Percentiles rank a stretch among this genome's conserved stretches.
Evolutionary conservation across 495 filamentous ascomycete genomes (phyloP).

Genomic region (Hyaloscypha bicolor): DNA sequence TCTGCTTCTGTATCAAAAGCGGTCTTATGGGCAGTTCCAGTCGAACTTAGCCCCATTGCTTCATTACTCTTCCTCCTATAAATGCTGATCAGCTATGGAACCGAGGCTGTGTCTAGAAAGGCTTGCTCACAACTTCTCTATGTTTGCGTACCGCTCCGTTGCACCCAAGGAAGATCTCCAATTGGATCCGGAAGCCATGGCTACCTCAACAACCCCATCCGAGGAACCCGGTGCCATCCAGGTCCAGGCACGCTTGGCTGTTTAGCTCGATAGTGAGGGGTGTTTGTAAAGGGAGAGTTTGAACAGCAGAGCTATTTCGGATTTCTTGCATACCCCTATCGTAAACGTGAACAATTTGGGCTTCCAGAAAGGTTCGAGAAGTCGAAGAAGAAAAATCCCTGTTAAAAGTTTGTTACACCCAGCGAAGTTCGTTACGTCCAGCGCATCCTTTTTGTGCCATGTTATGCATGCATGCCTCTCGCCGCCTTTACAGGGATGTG

Average conservation of each 20-base stretch:
- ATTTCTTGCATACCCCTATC: not conserved
- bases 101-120: not conserved
- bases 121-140: conserved; percentile 48
- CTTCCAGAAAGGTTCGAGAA: not conserved
- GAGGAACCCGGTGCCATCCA: conserved; percentile 11
- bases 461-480: conserved; percentile 20
- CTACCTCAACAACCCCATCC: conserved; percentile 3
- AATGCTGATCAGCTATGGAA: not conserved
- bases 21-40: conserved; percentile 27
- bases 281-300: not conserved
- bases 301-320: not conserved
- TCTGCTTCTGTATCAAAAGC: conserved; percentile 32
- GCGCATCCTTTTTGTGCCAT: conserved; percentile 4
- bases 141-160: conserved; percentile 53
- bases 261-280: not conserved
- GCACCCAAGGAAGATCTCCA: conserved; percentile 47
- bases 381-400: not conserved
- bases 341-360: not conserved
- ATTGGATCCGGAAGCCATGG: conserved; percentile 36
- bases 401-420: not conserved
- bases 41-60: conserved; percentile 18
- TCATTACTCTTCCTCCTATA: conserved; percentile 26
- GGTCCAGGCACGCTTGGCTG: not conserved
- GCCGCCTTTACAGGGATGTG: conserved; percentile 10
- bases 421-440: not conserved